Evolutionary conservation across 176 grass and related monocot genomes (phyloP), one percentile per base, ranked within the genome.

Genomic region (Stipa capillata): DNA sequence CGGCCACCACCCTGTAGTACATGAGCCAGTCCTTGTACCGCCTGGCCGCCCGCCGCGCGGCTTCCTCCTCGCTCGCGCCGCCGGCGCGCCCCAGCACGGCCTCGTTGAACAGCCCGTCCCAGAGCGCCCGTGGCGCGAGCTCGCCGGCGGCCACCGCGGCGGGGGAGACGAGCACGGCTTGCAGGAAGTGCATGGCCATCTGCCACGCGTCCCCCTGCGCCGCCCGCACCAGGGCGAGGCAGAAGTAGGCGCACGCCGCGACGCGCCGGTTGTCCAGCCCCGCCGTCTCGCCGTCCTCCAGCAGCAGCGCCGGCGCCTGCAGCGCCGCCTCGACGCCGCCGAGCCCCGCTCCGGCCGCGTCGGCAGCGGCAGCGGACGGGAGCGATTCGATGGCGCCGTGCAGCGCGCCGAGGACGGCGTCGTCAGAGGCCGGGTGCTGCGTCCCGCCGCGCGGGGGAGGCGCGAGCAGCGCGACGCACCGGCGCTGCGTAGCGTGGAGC

Each of bases 21-120:
- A 98, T 98, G 65, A 98, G 78, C 92, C 96, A 98, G 81, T 92
- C 86, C 81, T 94, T 98, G 83, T 93, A 98, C 34, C 90, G 48
- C 78, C 86, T 74, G 33, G 84, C 96, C 20, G 85, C 85, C 49
- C 87, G 67, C 23, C 79, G 87, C 4, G 78, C 92, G 21, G 79
- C 90, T 43, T 85, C 85, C 15, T 92, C 87, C 58, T 69, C 63
- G 33, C 70, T 51, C 29, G 78, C 79, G 34, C 65, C 87, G 32
- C 41, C 82, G n/a, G 67, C 80, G 35, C 72, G 41, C 66, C 31
- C 68, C 9, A 84, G 78, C 7, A 74, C 61, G 62, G 1, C 62
- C 9, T 55, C 66, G 73, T 82, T 85, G 53, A 94, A 98, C 40
- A 98, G 80, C 23, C 80, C 89, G 39, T 87, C 85, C 91, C 87